These are phyloP conservation scores for Fusarium sp. DNA, from an alignment of 2,329 filamentous ascomycete genomes.

Conservation along the genomic window DNA sequence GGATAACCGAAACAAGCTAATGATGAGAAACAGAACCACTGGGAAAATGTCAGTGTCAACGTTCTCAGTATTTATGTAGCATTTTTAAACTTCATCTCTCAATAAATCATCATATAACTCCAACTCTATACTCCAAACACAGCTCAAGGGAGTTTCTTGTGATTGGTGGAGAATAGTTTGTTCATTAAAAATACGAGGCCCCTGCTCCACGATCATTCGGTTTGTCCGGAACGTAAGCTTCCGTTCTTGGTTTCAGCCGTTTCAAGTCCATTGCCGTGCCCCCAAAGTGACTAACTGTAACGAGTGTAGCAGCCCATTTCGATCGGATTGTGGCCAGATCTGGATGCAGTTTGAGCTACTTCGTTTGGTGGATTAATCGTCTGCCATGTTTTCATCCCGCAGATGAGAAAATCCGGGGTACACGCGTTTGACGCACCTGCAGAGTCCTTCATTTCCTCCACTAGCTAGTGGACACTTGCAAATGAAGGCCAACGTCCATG, in stretches of 20 bases:
- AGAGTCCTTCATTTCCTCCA: neutral
- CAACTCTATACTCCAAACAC: neutral
- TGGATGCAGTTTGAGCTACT: neutral
- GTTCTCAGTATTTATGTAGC: neutral
- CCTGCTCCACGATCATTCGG: neutral
- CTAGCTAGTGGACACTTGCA: neutral
- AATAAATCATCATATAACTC: neutral
- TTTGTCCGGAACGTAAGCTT: constrained; percentile 9
- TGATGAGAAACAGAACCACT: neutral
- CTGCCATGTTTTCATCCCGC: neutral
- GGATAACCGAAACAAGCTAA: neutral
- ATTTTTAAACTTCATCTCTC: neutral
- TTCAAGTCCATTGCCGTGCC: constrained; percentile 6
- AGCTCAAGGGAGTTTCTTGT: neutral
- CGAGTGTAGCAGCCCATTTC: neutral
- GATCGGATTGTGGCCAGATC: neutral
- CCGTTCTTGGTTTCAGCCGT: constrained; percentile 30
- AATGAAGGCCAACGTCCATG: neutral
- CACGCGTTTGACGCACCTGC: neutral
- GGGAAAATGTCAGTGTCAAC: neutral
- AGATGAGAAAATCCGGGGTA: constrained; percentile 3
- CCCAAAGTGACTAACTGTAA: neutral
- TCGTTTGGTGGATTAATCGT: constrained; percentile 1
- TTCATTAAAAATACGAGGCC: neutral
- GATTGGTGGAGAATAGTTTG: constrained; percentile 29